Evolutionary conservation across 768 basidiomycete species (phyloP).

Genomic region (Auriculariales sp.): DNA sequence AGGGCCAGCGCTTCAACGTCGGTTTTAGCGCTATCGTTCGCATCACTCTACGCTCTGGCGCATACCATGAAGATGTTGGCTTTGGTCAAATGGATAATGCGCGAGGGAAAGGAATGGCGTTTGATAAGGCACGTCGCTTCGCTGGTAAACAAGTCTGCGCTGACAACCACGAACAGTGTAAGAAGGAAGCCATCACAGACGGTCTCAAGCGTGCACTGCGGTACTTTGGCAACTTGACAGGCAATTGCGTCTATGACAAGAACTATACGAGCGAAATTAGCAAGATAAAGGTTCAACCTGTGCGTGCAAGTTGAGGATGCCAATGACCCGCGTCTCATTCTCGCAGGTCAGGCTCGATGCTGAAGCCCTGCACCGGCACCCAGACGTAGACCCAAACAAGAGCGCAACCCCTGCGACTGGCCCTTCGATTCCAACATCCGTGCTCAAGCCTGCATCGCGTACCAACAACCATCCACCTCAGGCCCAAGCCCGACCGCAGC

Average conservation of each 20-base stretch:
- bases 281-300: slow-evolving; percentile 76
- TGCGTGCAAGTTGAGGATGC: slow-evolving; percentile 25
- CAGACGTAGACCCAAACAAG: slow-evolving; percentile 34
- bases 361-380: slow-evolving; percentile 50
- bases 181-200: slow-evolving; percentile 97
- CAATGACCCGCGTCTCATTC: slow-evolving; percentile 5
- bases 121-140: slow-evolving; percentile 67
- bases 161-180: slow-evolving; percentile 45
- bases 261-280: slow-evolving; percentile 66
- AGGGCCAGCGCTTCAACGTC: slow-evolving; percentile 47
- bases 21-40: slow-evolving; percentile 77
- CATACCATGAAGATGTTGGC: slow-evolving; percentile 86
- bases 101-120: slow-evolving; percentile 67
- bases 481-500: slow-evolving; percentile 13
- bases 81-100: slow-evolving; percentile 79
- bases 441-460: background rate
- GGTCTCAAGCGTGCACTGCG: slow-evolving; percentile 81
- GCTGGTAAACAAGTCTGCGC: background rate
- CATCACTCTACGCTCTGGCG: slow-evolving; percentile 78
- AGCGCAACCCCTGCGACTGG: slow-evolving; percentile 8
- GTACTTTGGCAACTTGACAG: slow-evolving; percentile 87
- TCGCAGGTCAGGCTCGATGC: slow-evolving; percentile 53
- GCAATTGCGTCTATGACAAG: slow-evolving; percentile 97
- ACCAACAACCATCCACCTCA: slow-evolving; percentile 18
- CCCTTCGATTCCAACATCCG: slow-evolving; percentile 2